Percentiles rank a stretch among this genome's conserved stretches.
phyloP scores from a whole-genome alignment of 2,329 filamentous ascomycete genomes.

The Sordariomycetes sp. region DNA sequence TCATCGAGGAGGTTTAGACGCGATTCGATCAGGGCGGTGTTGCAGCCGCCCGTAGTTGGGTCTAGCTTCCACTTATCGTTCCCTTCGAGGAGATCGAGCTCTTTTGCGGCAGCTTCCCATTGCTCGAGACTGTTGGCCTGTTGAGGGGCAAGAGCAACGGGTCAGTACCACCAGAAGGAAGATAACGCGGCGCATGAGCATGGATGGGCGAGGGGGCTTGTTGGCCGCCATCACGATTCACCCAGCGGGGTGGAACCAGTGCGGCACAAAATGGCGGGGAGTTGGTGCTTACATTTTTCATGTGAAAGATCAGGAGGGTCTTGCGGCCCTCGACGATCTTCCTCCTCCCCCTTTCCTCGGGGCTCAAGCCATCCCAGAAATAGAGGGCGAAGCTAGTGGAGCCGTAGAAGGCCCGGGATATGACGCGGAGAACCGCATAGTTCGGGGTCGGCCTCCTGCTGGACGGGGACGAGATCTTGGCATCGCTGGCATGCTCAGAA shows the following conservation, averaged over 20 bases:
- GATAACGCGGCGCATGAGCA: not conserved
- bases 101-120: slow-evolving; percentile 66
- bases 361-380: slow-evolving; percentile 41
- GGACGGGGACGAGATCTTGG: not conserved
- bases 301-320: slow-evolving; percentile 50
- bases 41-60: slow-evolving; percentile 40
- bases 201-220: not conserved
- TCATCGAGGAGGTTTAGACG: slow-evolving; percentile 66
- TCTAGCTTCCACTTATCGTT: slow-evolving; percentile 75
- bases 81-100: slow-evolving; percentile 70
- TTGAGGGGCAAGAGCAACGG: not conserved
- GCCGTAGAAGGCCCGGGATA: slow-evolving; percentile 22
- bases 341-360: slow-evolving; percentile 35
- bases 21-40: slow-evolving; percentile 55
- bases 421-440: not conserved
- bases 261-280: not conserved
- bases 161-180: not conserved
- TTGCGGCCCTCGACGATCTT: slow-evolving; percentile 44
- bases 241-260: not conserved
- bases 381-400: slow-evolving; percentile 31
- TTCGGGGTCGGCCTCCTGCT: not conserved
- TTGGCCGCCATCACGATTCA: not conserved
- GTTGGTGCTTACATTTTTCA: slow-evolving; percentile 48
- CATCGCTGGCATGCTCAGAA: not conserved
- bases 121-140: slow-evolving; percentile 59